Conservation (phyloP, 2,329 filamentous ascomycete species). For the Aspergillus sp. region DNA sequence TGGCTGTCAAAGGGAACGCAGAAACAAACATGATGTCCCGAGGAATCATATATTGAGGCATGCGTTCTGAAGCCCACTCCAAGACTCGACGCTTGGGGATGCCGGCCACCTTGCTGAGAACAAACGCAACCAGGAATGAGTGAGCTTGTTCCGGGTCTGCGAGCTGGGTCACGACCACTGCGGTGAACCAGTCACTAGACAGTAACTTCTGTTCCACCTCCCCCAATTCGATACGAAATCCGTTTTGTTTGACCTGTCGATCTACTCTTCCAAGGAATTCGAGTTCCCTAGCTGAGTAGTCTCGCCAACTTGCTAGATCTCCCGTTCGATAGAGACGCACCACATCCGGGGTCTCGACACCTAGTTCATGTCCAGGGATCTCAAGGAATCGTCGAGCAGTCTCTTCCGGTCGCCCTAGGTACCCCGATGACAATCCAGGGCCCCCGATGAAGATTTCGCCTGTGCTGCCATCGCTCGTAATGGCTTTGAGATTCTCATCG, state of each 20-base stretch:
- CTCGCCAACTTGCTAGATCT: constrained; percentile 68
- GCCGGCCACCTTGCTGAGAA: constrained; percentile 1
- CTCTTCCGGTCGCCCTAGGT: constrained; percentile 56
- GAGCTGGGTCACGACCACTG: constrained; percentile 3
- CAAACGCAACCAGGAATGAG: constrained; percentile 7
- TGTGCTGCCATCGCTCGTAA: constrained; percentile 55
- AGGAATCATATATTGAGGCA: constrained; percentile 70
- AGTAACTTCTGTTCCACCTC: constrained; percentile 76
- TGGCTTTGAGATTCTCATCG: constrained; percentile 2
- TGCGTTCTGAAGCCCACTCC: constrained; percentile 49
- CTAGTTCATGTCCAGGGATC: not conserved
- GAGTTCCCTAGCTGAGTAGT: constrained; percentile 59
- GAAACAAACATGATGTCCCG: constrained; percentile 65
- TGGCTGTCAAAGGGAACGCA: constrained; percentile 67
- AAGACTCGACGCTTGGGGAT: not conserved
- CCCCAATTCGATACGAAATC: constrained; percentile 83
- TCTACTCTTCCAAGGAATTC: constrained; percentile 73
- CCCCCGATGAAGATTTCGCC: constrained; percentile 79
- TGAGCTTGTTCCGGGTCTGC: not conserved
- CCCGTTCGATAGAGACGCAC: constrained; percentile 76
- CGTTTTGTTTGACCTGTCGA: constrained; percentile 83
- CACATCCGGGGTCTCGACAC: not conserved
- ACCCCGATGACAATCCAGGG: constrained; percentile 72
- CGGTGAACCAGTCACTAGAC: not conserved
- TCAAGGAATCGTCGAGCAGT: constrained; percentile 68